A percentile compares a stretch with the other conserved stretches of the same genome.
Evolutionary conservation across 208 protist species (phyloP).

Genomic region (Angomonas ambiguus): DNA sequence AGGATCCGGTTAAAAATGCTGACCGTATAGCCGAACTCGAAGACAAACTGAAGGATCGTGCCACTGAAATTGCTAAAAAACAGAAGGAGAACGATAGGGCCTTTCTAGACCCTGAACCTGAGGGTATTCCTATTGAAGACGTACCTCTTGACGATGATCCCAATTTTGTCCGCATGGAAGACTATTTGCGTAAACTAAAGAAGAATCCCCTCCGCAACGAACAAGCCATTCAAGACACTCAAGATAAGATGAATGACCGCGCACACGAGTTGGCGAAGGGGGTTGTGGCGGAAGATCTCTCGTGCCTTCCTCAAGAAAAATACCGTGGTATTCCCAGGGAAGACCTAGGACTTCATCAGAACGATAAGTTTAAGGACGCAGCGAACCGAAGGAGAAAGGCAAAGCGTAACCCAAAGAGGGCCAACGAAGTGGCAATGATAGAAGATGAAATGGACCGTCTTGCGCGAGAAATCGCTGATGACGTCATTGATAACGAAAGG

Average conservation of each 20-base stretch:
- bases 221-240: conserved; percentile 42
- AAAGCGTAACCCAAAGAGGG: neutral
- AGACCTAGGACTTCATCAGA: conserved; percentile 61
- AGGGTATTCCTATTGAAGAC: conserved; percentile 60
- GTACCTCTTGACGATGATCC: conserved; percentile 49
- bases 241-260: conserved; percentile 77
- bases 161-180: conserved; percentile 52
- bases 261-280: conserved; percentile 57
- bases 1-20: conserved; percentile 37
- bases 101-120: conserved; percentile 60
- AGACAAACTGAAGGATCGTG: conserved; percentile 59
- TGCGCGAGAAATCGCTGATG: conserved; percentile 58
- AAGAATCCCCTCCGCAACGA: conserved; percentile 51
- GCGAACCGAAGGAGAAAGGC: conserved; percentile 48
- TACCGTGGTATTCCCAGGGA: conserved; percentile 73
- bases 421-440: conserved; percentile 10
- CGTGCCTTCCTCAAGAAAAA: conserved; percentile 29
- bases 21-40: conserved; percentile 51
- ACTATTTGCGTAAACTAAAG: conserved; percentile 68
- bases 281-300: conserved; percentile 57
- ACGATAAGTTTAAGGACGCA: conserved; percentile 53
- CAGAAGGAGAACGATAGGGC: conserved; percentile 46
- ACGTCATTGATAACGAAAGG: conserved; percentile 50
- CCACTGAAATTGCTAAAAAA: conserved; percentile 56
- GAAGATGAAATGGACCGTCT: conserved; percentile 60